Evolutionary conservation across 2,329 filamentous ascomycete species (phyloP).

Genomic region (Sporothrix schenckii): DNA sequence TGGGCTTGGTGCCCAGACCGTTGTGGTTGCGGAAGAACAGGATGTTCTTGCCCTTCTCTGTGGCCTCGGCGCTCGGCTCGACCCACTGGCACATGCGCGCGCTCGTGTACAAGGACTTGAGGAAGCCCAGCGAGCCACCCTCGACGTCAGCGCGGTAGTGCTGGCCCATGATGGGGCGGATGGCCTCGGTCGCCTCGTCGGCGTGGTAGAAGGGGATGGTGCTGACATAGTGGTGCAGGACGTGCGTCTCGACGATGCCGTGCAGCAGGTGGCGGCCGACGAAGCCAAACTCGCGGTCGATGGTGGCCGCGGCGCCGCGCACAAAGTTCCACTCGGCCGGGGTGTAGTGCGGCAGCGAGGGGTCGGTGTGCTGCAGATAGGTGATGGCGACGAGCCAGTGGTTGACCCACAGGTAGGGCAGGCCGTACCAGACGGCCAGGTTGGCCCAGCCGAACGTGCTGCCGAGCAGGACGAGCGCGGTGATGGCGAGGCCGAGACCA

Average conservation of each 20-base stretch:
- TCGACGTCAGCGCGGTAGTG: constrained; percentile 87
- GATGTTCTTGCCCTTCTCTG: constrained; percentile 80
- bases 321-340: constrained; percentile 86
- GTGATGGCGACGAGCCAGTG: constrained; percentile 99
- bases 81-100: constrained; percentile 95
- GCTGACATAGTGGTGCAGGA: constrained; percentile 95
- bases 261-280: constrained; percentile 86
- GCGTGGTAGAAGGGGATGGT: constrained; percentile 66
- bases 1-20: constrained; percentile 68
- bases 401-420: constrained; percentile 97
- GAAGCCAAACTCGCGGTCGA: constrained; percentile 96
- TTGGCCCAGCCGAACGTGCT: constrained; percentile 82
- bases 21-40: constrained; percentile 96
- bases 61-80: constrained; percentile 80
- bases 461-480: constrained; percentile 68
- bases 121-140: constrained; percentile 79
- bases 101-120: constrained; percentile 78
- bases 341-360: constrained; percentile 87
- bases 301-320: constrained; percentile 88
- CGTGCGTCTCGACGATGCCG: constrained; percentile 95
- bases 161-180: constrained; percentile 84
- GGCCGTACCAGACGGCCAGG: constrained; percentile 89
- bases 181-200: constrained; percentile 39
- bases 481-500: constrained; percentile 67
- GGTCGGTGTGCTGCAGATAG: constrained; percentile 95